These are phyloP conservation scores for Gastrolobium villosum DNA, from an alignment of 306 rosid genomes.

Conservation along the genomic window DNA sequence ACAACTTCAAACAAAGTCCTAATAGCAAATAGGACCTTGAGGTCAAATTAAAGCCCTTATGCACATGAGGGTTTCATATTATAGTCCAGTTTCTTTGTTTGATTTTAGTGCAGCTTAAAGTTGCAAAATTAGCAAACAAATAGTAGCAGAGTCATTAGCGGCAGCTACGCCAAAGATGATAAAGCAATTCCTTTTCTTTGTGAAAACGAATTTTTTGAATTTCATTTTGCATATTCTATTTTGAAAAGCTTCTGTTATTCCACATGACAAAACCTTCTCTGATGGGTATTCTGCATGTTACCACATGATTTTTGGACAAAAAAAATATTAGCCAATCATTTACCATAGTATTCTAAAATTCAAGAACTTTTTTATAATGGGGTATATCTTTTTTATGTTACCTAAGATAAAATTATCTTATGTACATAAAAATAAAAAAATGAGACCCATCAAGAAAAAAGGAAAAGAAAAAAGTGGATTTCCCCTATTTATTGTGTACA, in stretches of 20 bases:
- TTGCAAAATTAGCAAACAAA: not conserved
- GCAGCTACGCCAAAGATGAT: constrained; percentile 7
- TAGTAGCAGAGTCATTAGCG: not conserved
- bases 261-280: constrained; percentile 47
- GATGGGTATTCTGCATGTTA: constrained; percentile 44
- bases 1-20: too few species aligned
- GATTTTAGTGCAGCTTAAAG: not conserved
- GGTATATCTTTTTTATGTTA: too few species aligned
- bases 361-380: not conserved
- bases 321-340: constrained; percentile 26
- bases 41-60: not conserved
- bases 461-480: too few species aligned
- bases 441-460: too few species aligned
- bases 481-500: too few species aligned
- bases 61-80: not conserved
- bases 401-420: too few species aligned
- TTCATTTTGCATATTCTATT: constrained; percentile 12
- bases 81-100: not conserved
- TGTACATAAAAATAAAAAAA: too few species aligned
- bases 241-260: constrained; percentile 33
- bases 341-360: constrained; percentile 15
- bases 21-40: not conserved
- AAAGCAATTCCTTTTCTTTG: constrained; percentile 15
- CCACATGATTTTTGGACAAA: constrained; percentile 31
- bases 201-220: constrained; percentile 6